Base-by-base conservation (phyloP, 331 rosid genomes). In the Malus hybrid region DNA sequence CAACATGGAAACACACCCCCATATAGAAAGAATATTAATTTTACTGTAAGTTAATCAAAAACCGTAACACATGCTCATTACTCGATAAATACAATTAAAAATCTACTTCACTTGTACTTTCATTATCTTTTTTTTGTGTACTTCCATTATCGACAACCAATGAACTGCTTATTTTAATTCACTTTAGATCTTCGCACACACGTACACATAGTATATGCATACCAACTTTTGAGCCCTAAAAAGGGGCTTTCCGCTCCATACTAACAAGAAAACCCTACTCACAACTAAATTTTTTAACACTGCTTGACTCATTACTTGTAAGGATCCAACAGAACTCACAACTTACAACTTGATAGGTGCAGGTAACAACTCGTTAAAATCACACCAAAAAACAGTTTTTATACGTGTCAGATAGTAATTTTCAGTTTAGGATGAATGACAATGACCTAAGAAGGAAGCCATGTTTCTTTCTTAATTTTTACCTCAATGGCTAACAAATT, bases 101-200 rank as follows among this genome's bases (percentile, higher is more conserved):
- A 79, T 69, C 32, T 55, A 80, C 85, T 88, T 88, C 87, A 82
- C 64, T 36, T 73, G 96, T 90, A 90, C 96, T 90, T 90, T 46
- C 67, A 63, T 39, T 39, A 29, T 63, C 2, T 63, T n/a, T 63
- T 29, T 60, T 63, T 63, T 3, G 36, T 63, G 96, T 90, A 90
- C 96, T 91, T 90, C 46, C 84, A 79, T 76, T 86, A 74, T 84
- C 83, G 76, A 82, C 65, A 32, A 48, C 84, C 78, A 36, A 63
- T 72, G 80, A 87, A 79, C 87, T 85, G 80, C 75, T 77, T 82
- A 79, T 67, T 80, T 85, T 76, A 79, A 57, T 73, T 63, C 61
- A 60, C 73, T 71, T 76, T 81, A 67, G 66, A 76, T 79, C 84
- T 62, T 61, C 80, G n/a, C 76, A 73, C 77, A 80, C 85, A 78